Base-by-base conservation (phyloP, 176 grass and related monocot species). In the Aegilops tauschii region DNA sequence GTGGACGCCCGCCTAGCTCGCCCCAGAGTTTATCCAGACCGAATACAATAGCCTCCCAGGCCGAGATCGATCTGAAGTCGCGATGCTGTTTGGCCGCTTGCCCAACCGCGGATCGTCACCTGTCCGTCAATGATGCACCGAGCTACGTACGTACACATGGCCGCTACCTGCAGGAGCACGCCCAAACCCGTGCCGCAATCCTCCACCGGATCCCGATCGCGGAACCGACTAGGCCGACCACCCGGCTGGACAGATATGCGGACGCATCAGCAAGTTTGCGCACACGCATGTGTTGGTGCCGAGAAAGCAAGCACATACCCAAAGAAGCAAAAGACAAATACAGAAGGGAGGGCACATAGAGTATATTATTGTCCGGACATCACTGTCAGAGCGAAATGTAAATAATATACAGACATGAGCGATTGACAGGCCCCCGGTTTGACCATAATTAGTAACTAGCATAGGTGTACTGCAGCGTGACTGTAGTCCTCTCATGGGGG, bases 391-490 rank as follows among this genome's bases (percentile, higher is more conserved):
- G 44, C 18, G 52, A 79, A 52, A 25, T 39, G 35, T 65, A 3
- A 29, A 32, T 34, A 56, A 72, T 28, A 30, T 83, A 78, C 28
- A 85, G 70, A 29, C 8, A 13, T 5, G 21, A 54, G 54, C 50
- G 50, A 54, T 7, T 8, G 4, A 27, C 18, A 21, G 6, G 28
- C 29, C 12, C 10, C 65, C 45, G 9, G 52, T 59, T 49, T 61
- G 27, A 52, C 12, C 42, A 31, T 27, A 27, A 50, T 58, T 52
- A 80, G 50, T 54, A 54, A 54, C 49, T 16, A 54, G 25, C 54
- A 59, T 12, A 77, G 62, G 88, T 69, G 83, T 81, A 81, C 83
- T 45, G 76, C 42, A 7, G n/a, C 31, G 11, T 25, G 59, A 50
- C 68, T 9, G 68, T 76, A 39, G 79, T 44, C 13, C 31, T 42